Evolutionary conservation across 148 eudicot genomes (phyloP).

Genomic region (Spergularia marina): DNA sequence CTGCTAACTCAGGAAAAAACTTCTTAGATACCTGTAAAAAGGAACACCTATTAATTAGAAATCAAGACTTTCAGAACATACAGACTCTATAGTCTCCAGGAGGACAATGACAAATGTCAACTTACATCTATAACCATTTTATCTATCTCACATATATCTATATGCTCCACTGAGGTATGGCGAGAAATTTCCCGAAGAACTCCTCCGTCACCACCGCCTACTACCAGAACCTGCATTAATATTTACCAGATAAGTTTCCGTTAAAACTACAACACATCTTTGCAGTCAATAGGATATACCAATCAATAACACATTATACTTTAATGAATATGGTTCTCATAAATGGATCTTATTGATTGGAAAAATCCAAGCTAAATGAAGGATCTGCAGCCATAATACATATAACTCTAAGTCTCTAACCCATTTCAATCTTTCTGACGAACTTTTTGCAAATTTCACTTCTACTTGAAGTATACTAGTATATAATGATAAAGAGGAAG

Average conservation of each 20-base stretch:
- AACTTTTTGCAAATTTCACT: too few relatives aligned
- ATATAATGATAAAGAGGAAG: too few relatives aligned
- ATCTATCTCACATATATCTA: constrained; percentile 97
- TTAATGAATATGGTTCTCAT: background rate
- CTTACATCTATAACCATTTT: constrained; percentile 95
- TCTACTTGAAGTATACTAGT: too few relatives aligned
- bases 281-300: background rate
- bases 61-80: background rate
- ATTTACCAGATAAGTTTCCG: background rate
- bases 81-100: background rate
- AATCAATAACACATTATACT: background rate
- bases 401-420: too few relatives aligned
- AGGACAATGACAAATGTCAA: background rate
- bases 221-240: constrained; percentile 78
- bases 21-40: constrained; percentile 67
- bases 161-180: constrained; percentile 79
- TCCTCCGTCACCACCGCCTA: constrained; percentile 99
- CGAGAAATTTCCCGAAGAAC: constrained; percentile 94
- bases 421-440: too few relatives aligned
- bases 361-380: background rate
- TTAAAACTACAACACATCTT: background rate
- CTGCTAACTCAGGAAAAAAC: constrained; percentile 74
- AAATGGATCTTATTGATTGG: background rate
- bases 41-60: too few relatives aligned
- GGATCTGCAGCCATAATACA: background rate